Base-by-base conservation (phyloP, 495 filamentous ascomycete genomes). In the Lepraria neglecta region DNA sequence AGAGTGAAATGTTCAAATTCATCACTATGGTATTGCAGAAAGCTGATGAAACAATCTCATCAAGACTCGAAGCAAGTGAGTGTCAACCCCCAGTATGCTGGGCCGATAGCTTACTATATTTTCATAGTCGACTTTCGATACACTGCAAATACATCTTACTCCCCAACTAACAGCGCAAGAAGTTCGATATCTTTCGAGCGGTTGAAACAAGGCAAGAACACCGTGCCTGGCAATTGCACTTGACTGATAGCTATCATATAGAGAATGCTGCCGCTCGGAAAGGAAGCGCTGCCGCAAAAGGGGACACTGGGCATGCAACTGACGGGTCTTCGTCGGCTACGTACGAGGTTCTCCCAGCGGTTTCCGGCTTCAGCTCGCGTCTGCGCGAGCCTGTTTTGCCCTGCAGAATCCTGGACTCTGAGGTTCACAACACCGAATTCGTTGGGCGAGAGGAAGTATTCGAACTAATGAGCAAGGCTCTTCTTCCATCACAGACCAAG, bases 401-500 rank as follows among this genome's bases (percentile, higher is more conserved):
- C 19, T 69, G 63, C 27, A 24, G 30, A 17, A 61, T 65, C 56
- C 58, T 69, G 31, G 60, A 66, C 53, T 61, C 57, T 19, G 48
- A 65, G 60, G 51, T 57, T 6, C 45, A 57, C 33, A 74, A 73
- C 51, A 15, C 51, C 19, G 66, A 66, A 31, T 73, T 73, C 60
- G 70, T 58, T 58, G 69, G 71, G 14, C 67, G 71, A 17, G 57
- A 67, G 51, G 70, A 70, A 52, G 65, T 71, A 40, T 45, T 75
- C 38, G 48, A 64, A 11, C 61, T 54, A 44, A 55, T 75, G 40
- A 69, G 68, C 19, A 57, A 68, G 2, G 60, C 64, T 30, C 65
- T 67, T 19, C 50, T 75, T 17, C 64, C 69, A 38, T 59, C 69
- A 15, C 61, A 66, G 42, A 58, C 43, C 9, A 51, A 35, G 56